phyloP scores from a whole-genome alignment of 352 stramenopile genomes.

The Phytophthora cryptogea region DNA sequence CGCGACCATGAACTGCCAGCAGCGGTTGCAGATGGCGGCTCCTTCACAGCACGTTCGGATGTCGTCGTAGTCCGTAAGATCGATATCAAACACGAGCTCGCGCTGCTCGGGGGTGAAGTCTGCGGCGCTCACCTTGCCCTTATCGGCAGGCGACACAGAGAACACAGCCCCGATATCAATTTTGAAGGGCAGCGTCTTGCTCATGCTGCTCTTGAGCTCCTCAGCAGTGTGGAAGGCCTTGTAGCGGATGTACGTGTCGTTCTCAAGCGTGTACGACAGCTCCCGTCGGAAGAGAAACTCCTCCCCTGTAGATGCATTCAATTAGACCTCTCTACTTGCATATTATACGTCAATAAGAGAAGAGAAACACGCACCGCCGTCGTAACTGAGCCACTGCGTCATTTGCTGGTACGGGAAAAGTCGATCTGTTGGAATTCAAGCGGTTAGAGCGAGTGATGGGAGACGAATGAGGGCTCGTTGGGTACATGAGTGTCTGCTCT shows the following conservation, averaged over 20 bases:
- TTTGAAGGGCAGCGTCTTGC: conserved; percentile 96
- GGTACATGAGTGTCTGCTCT: neutral
- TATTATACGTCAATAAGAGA: neutral
- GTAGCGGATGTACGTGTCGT: conserved; percentile 99
- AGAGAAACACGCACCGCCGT: conserved; percentile 46
- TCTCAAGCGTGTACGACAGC: conserved; percentile 98
- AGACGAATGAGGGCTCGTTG: conserved; percentile 2
- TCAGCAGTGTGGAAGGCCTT: conserved; percentile 91
- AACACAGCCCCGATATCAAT: conserved; percentile 99
- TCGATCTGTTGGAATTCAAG: conserved; percentile 50
- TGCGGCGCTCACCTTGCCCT: conserved; percentile 82
- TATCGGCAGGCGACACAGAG: conserved; percentile 82
- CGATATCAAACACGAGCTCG: conserved; percentile 99
- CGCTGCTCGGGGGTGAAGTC: conserved; percentile 94
- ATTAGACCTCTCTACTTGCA: conserved; percentile 5
- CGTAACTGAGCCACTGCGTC: conserved; percentile 83
- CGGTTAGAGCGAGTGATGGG: neutral
- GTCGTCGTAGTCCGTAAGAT: conserved; percentile 99
- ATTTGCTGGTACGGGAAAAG: conserved; percentile 90
- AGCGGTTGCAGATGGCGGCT: conserved; percentile 92
- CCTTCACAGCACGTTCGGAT: conserved; percentile 96
- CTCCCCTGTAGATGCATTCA: conserved; percentile 43
- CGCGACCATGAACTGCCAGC: conserved; percentile 98
- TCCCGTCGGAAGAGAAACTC: conserved; percentile 92
- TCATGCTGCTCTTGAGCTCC: conserved; percentile 87